Conservation (phyloP, 441 rosid genomes). For the Arabidopsis hybrid region DNA sequence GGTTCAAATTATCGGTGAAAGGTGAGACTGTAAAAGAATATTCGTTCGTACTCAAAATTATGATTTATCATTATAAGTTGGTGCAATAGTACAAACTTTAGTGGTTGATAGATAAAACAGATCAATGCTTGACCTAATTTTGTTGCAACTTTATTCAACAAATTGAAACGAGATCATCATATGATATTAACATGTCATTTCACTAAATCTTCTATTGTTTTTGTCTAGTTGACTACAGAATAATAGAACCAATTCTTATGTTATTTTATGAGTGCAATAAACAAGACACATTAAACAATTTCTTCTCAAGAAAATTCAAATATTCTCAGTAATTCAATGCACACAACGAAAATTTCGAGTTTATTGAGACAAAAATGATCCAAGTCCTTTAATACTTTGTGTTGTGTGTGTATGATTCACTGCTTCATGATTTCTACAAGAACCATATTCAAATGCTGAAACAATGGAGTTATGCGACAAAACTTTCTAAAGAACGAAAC, state of each 20-base stretch:
- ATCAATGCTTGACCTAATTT: conserved; percentile 3
- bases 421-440: neutral
- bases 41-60: conserved; percentile 41
- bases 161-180: conserved; percentile 24
- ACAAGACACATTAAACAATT: neutral
- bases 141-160: conserved; percentile 28
- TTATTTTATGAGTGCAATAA: neutral
- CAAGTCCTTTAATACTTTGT: neutral
- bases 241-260: neutral
- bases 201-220: neutral
- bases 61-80: conserved; percentile 23
- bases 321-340: neutral
- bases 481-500: conserved; percentile 12
- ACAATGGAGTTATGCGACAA: conserved; percentile 8
- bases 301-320: neutral
- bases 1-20: conserved; percentile 24
- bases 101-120: conserved; percentile 35
- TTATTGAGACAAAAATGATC: neutral
- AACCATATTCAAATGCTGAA: conserved; percentile 4
- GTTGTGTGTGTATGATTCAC: conserved; percentile 11
- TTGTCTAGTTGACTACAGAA: neutral
- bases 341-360: neutral
- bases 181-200: conserved; percentile 6
- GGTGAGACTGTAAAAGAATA: conserved; percentile 27
- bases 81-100: conserved; percentile 25